Evolutionary conservation across 208 protist genomes (phyloP).

Genomic region (Trypanosoma scelopori): DNA sequence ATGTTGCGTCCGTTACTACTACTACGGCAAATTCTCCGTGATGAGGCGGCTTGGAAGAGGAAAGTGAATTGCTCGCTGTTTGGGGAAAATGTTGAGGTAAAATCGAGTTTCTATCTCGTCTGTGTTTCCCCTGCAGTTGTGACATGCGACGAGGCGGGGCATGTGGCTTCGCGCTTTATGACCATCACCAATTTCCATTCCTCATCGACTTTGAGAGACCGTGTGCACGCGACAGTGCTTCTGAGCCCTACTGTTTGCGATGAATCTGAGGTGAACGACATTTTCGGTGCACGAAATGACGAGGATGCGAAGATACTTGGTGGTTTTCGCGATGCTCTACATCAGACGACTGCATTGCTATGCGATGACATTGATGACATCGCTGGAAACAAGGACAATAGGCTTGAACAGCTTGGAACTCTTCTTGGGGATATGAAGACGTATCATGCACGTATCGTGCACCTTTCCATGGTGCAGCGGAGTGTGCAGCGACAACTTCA

Average conservation of each 20-base stretch:
- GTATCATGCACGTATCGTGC: constrained; percentile 51
- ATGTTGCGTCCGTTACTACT: constrained; percentile 31
- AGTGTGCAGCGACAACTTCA: constrained; percentile 39
- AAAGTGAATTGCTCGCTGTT: constrained; percentile 22
- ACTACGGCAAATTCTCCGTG: constrained; percentile 21
- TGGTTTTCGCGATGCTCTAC: constrained; percentile 35
- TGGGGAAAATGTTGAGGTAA: constrained; percentile 47
- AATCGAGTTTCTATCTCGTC: constrained; percentile 58
- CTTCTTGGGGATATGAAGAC: constrained; percentile 54
- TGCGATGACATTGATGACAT: constrained; percentile 48
- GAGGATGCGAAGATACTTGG: constrained; percentile 33
- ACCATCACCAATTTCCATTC: constrained; percentile 31
- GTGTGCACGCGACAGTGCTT: constrained; percentile 14
- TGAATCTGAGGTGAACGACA: constrained; percentile 21
- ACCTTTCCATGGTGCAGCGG: constrained; percentile 41
- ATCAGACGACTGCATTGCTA: constrained; percentile 31
- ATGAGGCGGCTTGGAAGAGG: neutral
- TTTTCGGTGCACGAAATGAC: constrained; percentile 24
- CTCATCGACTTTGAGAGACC: neutral
- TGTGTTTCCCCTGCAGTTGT: constrained; percentile 43
- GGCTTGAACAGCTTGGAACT: constrained; percentile 45
- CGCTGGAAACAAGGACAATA: constrained; percentile 29
- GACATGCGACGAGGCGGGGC: neutral
- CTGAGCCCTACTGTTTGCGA: constrained; percentile 7
- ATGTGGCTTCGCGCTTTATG: constrained; percentile 10